Base-by-base conservation (phyloP, 495 filamentous ascomycete species). In the Elasticomyces elasticus region DNA sequence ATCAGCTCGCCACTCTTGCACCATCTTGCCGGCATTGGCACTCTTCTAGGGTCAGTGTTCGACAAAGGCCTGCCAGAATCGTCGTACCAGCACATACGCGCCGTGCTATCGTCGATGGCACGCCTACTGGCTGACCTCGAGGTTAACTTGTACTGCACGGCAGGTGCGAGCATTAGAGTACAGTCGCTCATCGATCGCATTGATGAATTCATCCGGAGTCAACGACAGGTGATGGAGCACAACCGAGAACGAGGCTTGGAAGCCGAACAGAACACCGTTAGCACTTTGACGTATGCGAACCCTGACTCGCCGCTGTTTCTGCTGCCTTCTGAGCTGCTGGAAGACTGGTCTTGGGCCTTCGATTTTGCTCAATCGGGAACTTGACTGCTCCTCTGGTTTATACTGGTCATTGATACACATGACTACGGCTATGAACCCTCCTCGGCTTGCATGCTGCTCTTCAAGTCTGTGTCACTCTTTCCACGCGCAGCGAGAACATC, bases 1-100 rank as follows among this genome's bases (percentile, higher is more conserved):
- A 78, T 79, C 52, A 74, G 70, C 56, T 69, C 72, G 19, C 74
- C 75, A 45, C 61, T 77, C 28, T 61, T 78, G 7, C 68, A 76
- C 51, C 74, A 77, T 58, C 66, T 78, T 6, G 74, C 66, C n/a
- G 73, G 73, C 20, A 73, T 78, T 33, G 76, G 74, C 17, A 67
- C 65, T 15, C 75, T 79, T 45, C 66, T 79, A 17, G 68, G 68
- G 10, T 74, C 72, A 9, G 69, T 73, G 42, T 71, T 77, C 58
- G 72, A 76, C 55, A 71, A 71, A 2, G 72, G 63, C 30, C 49
- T 77, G 26, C 72, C 67, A 9, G 72, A 76, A 62, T 62, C 58
- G 48, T 70, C 69, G 5, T 77, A 75, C 52, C 56, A 63, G 19
- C 68, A 67, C 47, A 67, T 75, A n/a, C 67, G 73, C 37, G 66